phyloP scores from a whole-genome alignment of 768 basidiomycete genomes.

The Terana coerulea region DNA sequence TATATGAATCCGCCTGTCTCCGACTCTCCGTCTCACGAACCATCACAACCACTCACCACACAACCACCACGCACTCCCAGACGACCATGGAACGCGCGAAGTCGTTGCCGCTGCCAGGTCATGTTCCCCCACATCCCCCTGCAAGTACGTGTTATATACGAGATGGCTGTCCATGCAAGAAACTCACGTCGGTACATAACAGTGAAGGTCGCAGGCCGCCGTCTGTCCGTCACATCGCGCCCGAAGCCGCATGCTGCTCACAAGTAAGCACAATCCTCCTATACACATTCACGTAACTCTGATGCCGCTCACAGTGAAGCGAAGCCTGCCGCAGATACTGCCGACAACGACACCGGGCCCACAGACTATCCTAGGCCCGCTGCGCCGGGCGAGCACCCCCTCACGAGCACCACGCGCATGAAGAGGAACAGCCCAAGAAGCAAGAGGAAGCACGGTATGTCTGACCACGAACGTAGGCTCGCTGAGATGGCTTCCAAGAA shows the following conservation, averaged over 20 bases:
- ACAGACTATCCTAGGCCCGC: constrained; percentile 17
- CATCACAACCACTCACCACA: background rate
- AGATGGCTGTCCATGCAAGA: background rate
- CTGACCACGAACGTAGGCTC: constrained; percentile 12
- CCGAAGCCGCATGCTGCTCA: constrained; percentile 9
- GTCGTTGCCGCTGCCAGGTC: background rate
- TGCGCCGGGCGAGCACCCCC: constrained; percentile 10
- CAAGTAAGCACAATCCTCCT: background rate
- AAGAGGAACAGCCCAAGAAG: constrained; percentile 15
- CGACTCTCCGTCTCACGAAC: background rate
- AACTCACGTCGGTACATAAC: background rate
- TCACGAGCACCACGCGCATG: constrained; percentile 11
- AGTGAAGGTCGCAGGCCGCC: constrained; percentile 16
- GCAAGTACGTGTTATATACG: constrained; percentile 8
- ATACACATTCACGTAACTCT: background rate
- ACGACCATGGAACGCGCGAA: constrained; percentile 5
- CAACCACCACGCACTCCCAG: background rate
- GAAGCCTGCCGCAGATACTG: constrained; percentile 6
- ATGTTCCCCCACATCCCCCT: constrained; percentile 14
- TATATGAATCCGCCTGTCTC: background rate
- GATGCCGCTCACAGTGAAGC: constrained; percentile 5
- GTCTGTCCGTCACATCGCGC: constrained; percentile 13
- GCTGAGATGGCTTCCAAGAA: constrained; percentile 10
- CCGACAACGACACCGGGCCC: constrained; percentile 8
- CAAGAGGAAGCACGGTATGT: constrained; percentile 8